Percentiles rank a stretch among this genome's conserved stretches.
Conservation (phyloP, 2,329 filamentous ascomycete species). For the Fusarium sublunatum region DNA sequence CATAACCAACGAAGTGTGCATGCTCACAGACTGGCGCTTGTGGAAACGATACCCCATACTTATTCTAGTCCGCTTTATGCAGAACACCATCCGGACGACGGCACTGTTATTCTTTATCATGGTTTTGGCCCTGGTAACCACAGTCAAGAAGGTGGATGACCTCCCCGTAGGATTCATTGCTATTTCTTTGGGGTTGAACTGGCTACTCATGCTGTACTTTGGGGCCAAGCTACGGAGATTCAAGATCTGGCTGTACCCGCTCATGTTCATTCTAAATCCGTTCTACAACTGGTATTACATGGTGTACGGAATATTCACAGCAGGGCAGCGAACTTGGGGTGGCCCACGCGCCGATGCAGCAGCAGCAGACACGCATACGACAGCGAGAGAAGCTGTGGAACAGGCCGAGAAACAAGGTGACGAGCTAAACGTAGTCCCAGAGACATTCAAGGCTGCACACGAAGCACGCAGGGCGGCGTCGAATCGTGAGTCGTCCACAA, state of each 20-base stretch:
- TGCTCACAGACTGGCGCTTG: constrained; percentile 92
- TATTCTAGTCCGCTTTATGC: constrained; percentile 88
- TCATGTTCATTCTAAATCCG: constrained; percentile 96
- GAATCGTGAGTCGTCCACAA: constrained; percentile 43
- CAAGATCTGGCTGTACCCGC: constrained; percentile 93
- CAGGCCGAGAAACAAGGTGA: constrained; percentile 82
- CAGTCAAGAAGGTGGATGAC: constrained; percentile 79
- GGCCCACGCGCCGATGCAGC: constrained; percentile 91
- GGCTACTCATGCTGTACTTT: constrained; percentile 96
- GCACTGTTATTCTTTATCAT: constrained; percentile 95
- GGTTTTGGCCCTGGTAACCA: constrained; percentile 86
- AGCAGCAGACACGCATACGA: constrained; percentile 78
- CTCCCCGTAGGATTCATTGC: constrained; percentile 94
- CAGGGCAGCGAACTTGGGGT: constrained; percentile 94
- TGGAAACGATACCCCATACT: constrained; percentile 93
- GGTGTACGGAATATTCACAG: constrained; percentile 96
- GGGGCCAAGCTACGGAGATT: constrained; percentile 85
- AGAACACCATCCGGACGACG: constrained; percentile 95
- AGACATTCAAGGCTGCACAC: constrained; percentile 77
- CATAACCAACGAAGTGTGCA: constrained; percentile 97
- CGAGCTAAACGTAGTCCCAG: constrained; percentile 88
- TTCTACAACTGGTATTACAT: constrained; percentile 99
- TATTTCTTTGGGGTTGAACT: constrained; percentile 92
- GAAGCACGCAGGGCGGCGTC: constrained; percentile 58
- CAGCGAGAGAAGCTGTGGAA: constrained; percentile 85